Evolutionary conservation across 116 monocot genomes (phyloP).

Genomic region (Cymodocea nodosa): DNA sequence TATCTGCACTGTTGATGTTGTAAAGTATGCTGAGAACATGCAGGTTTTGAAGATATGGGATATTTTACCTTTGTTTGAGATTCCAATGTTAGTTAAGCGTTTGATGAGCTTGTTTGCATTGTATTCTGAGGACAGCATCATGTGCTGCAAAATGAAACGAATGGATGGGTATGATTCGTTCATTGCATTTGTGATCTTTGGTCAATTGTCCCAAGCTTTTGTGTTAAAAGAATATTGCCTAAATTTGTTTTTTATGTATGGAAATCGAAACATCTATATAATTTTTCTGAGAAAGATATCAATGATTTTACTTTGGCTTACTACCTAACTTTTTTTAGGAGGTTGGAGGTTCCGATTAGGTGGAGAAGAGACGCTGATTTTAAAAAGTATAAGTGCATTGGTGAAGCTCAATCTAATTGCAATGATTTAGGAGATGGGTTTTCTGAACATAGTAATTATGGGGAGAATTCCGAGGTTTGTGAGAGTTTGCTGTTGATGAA

Average conservation of each 20-base stretch:
- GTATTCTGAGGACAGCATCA: constrained; percentile 30
- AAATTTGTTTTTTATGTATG: neutral
- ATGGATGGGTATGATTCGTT: constrained; percentile 26
- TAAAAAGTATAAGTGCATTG: neutral
- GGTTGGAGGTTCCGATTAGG: constrained; percentile 8
- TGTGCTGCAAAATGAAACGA: constrained; percentile 17
- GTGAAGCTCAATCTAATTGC: neutral
- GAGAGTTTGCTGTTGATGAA: constrained; percentile 63
- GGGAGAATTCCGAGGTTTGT: constrained; percentile 35
- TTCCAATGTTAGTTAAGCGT: constrained; percentile 20
- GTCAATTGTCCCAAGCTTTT: too few relatives aligned
- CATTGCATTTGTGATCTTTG: neutral
- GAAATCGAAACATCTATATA: too few relatives aligned
- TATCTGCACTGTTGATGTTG: constrained; percentile 38
- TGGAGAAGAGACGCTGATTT: constrained; percentile 3
- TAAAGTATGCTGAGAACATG: constrained; percentile 14
- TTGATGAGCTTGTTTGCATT: constrained; percentile 26
- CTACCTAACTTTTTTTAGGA: constrained; percentile 4
- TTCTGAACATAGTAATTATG: constrained; percentile 3
- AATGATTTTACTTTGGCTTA: neutral
- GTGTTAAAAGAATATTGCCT: neutral
- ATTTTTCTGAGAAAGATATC: neutral
- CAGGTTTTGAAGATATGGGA: constrained; percentile 55
- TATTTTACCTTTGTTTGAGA: constrained; percentile 16
- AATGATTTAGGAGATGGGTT: neutral